A percentile compares a stretch with the other conserved stretches of the same genome.
Evolutionary conservation across 2,329 filamentous ascomycete genomes (phyloP).

Genomic region (Elsinoe necatrix): DNA sequence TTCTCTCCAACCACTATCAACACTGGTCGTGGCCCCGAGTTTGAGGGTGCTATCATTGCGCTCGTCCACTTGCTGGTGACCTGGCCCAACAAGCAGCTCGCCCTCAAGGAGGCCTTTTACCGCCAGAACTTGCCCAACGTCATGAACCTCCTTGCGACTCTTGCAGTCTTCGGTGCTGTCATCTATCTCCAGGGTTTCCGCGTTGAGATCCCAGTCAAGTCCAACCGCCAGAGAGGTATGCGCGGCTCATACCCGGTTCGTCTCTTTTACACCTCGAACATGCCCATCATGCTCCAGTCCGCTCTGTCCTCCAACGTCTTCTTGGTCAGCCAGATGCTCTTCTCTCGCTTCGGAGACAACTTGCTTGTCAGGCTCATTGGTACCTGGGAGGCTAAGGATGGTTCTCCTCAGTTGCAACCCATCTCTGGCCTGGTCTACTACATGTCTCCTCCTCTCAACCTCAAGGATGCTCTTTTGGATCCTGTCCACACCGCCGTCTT

Average conservation of each 20-base stretch:
- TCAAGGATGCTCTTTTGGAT: conserved; percentile 93
- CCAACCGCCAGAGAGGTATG: conserved; percentile 94
- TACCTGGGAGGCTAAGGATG: conserved; percentile 96
- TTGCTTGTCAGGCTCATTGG: conserved; percentile 93
- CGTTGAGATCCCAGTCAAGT: conserved; percentile 99
- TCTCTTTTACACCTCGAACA: conserved; percentile 99
- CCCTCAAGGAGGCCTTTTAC: conserved; percentile 97
- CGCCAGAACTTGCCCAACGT: conserved; percentile 98
- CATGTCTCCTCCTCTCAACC: conserved; percentile 90
- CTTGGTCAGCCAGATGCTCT: conserved; percentile 98
- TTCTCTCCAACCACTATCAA: conserved; percentile 99
- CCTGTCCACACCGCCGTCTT: conserved; percentile 95
- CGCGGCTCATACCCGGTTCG: conserved; percentile 97
- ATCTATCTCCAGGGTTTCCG: conserved; percentile 86
- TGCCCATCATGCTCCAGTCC: conserved; percentile 99
- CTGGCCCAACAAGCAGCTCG: conserved; percentile 98
- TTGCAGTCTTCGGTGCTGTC: conserved; percentile 89
- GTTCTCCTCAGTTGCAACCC: conserved; percentile 89
- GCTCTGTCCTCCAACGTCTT: conserved; percentile 98
- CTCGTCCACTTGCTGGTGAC: conserved; percentile 97
- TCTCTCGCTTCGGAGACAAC: conserved; percentile 98
- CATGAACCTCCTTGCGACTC: conserved; percentile 93
- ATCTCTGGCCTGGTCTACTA: conserved; percentile 95
- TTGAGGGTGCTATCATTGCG: conserved; percentile 95
- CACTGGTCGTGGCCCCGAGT: conserved; percentile 97